These are phyloP conservation scores for Spongispora temasekensis DNA, from an alignment of 1,284 basidiomycete genomes.

Conservation along the genomic window DNA sequence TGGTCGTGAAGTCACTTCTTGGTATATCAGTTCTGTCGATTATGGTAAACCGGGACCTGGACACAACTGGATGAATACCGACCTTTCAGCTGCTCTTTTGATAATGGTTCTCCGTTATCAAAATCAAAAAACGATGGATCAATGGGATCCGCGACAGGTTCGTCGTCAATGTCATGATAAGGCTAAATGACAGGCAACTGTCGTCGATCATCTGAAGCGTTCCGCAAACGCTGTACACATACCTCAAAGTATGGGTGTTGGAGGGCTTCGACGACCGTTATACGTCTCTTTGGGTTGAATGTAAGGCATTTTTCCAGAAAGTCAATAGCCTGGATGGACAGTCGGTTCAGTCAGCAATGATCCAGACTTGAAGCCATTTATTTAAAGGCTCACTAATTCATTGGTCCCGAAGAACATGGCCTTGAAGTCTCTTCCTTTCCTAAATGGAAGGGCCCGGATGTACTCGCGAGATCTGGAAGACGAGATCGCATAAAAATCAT, in stretches of 20 bases:
- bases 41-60: background rate
- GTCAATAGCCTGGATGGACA: slow-evolving; percentile 65
- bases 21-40: slow-evolving; percentile 30
- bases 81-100: slow-evolving; percentile 76
- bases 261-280: slow-evolving; percentile 88
- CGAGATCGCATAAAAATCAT: slow-evolving; percentile 92
- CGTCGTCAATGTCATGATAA: slow-evolving; percentile 89
- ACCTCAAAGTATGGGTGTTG: slow-evolving; percentile 91
- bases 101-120: slow-evolving; percentile 66
- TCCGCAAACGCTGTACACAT: slow-evolving; percentile 14
- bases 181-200: slow-evolving; percentile 51
- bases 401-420: slow-evolving; percentile 82
- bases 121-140: slow-evolving; percentile 91
- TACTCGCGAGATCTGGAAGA: slow-evolving; percentile 87
- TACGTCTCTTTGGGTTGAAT: slow-evolving; percentile 91
- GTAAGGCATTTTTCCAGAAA: slow-evolving; percentile 87
- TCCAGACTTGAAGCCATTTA: too few relatives aligned
- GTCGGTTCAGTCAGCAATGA: background rate
- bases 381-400: slow-evolving; percentile 53
- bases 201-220: too few relatives aligned
- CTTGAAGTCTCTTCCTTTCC: slow-evolving; percentile 80
- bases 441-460: slow-evolving; percentile 89
- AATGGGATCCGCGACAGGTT: slow-evolving; percentile 78
- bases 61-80: slow-evolving; percentile 18
- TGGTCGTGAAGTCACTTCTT: slow-evolving; percentile 25